Conservation (phyloP, 148 eudicot genomes). For the Amaranthus palmeri region DNA sequence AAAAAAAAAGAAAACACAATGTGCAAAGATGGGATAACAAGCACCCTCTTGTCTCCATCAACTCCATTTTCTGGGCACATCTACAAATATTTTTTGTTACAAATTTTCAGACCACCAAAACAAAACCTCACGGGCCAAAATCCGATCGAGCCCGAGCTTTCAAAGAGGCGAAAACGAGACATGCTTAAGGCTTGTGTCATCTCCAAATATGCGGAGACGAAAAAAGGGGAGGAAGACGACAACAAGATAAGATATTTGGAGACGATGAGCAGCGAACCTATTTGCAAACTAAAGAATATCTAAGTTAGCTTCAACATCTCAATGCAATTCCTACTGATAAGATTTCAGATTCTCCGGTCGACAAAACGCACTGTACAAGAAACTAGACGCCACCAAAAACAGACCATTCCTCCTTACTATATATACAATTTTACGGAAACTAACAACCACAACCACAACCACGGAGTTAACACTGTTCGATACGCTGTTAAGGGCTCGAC, state of each 20-base stretch:
- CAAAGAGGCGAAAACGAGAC: neutral
- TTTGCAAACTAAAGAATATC: constrained; percentile 21
- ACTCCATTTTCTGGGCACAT: constrained; percentile 6
- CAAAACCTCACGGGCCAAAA: constrained; percentile 8
- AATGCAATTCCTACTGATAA: constrained; percentile 9
- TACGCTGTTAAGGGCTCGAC: constrained; percentile 46
- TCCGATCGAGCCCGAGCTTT: constrained; percentile 22
- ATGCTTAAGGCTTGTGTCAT: constrained; percentile 10
- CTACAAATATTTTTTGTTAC: no score
- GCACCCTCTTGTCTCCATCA: constrained; percentile 19
- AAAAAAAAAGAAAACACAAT: neutral
- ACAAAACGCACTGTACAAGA: constrained; percentile 52
- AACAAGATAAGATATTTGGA: constrained; percentile 3
- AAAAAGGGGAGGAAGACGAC: neutral
- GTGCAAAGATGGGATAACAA: constrained; percentile 21
- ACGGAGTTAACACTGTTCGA: constrained; percentile 7
- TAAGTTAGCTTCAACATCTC: constrained; percentile 29
- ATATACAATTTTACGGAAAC: constrained; percentile 42
- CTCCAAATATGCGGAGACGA: constrained; percentile 21
- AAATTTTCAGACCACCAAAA: neutral
- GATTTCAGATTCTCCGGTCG: neutral
- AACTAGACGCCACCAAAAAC: constrained; percentile 32
- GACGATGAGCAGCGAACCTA: constrained; percentile 13
- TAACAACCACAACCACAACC: neutral
- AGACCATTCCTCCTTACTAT: constrained; percentile 20